Evolutionary conservation across 2,329 filamentous ascomycete species (phyloP), one percentile per base, ranked within the genome.

Genomic region (Paraconiothyrium brasiliense): DNA sequence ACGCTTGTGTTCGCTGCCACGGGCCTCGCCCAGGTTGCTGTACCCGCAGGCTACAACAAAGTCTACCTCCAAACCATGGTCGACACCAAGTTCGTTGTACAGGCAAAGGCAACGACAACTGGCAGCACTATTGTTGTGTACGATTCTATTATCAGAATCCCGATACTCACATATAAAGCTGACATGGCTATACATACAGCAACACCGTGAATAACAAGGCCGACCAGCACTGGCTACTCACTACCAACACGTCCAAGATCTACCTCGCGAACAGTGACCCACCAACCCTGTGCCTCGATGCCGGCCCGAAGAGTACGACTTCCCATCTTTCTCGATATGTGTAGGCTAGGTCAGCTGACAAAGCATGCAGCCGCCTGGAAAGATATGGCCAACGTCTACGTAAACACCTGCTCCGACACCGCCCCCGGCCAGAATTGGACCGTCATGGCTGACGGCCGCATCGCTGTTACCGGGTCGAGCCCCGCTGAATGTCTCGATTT

Each of bases 11-110:
- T 75, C 41, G 66, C 67, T 16, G 68, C 65, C 30, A 66, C 66
- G 9, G 64, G 64, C 39, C 43, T 75, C 11, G 61, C 69, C 24
- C 69, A 73, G 54, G 60, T 54, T 35, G 49, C 52, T 5, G 44
- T 61, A 16, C 71, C 71, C 10, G 66, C 60, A 27, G 72, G 71
- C 32, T 74, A 75, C 51, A 71, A 71, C 41, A 67, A 60, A 24
- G 72, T 75, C 32, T 75, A 72, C 63, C 70, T 76, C 24, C 71
- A 70, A 3, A 75, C 72, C 1, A 66, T 67, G 44, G 71, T 72
- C 52, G 72, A 76, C 58, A 54, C 64, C 6, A 73, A 70, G 58
- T 74, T 66, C 48, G 71, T 73, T 27, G 64, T 76, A 2, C 71
- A 73, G 6, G 73, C 74, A 2, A 75, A 73, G 37, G 46, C 64